Conservation (phyloP, 306 rosid species). For the Fagus crenata region DNA sequence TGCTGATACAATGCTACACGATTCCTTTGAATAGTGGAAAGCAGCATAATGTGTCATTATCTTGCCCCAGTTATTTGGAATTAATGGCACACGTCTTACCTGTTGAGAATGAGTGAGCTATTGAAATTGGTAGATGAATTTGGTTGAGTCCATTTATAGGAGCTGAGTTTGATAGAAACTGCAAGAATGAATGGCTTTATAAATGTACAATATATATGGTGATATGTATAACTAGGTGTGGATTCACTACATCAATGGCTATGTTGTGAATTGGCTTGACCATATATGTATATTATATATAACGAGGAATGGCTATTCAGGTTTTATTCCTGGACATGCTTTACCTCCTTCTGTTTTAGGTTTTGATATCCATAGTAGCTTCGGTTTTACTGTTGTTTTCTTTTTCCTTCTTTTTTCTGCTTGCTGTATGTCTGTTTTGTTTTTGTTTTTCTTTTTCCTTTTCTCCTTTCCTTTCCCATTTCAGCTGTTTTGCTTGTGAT, state of each 20-base stretch:
- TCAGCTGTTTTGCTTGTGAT: not conserved
- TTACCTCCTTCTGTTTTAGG: not conserved
- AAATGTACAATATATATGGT: not conserved
- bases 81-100: not conserved
- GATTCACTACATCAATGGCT: not conserved
- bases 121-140: slow-evolving; percentile 4
- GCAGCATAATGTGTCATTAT: not conserved
- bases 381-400: too few species aligned
- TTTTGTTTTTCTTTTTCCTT: not conserved
- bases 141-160: not conserved
- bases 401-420: too few species aligned
- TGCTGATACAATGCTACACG: not conserved
- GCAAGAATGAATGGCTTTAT: not conserved
- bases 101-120: not conserved
- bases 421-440: too few species aligned
- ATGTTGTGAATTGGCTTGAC: not conserved
- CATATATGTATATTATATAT: not conserved
- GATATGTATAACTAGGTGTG: not conserved
- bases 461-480: not conserved
- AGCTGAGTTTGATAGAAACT: not conserved
- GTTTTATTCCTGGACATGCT: not conserved
- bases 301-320: not conserved
- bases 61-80: not conserved
- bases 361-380: not conserved
- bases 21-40: not conserved